Percentiles rank a stretch among this genome's conserved stretches.
Conservation (phyloP, 805 yeast genomes). For the Zygosaccharomyces pseudorouxii region DNA sequence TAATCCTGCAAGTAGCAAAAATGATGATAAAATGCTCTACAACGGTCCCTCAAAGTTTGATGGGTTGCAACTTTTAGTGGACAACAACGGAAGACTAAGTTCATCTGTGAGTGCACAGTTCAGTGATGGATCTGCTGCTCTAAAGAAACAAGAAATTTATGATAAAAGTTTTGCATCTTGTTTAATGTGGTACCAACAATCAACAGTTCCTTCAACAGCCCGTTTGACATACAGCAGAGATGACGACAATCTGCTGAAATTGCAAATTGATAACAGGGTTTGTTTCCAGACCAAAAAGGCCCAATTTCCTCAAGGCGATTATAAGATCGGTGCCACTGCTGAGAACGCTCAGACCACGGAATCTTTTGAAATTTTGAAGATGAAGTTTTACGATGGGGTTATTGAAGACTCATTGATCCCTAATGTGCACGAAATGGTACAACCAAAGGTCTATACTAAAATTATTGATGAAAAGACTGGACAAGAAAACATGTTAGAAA, state of each 20-base stretch:
- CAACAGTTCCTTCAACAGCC: conserved; percentile 66
- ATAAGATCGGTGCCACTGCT: conserved; percentile 54
- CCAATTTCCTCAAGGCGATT: conserved; percentile 39
- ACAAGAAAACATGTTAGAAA: conserved; percentile 30
- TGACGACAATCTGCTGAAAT: conserved; percentile 44
- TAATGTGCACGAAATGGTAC: conserved; percentile 45
- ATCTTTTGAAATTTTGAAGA: conserved; percentile 58
- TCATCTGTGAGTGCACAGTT: conserved; percentile 53
- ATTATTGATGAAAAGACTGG: conserved; percentile 37
- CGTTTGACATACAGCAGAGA: conserved; percentile 53
- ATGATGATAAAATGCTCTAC: conserved; percentile 37
- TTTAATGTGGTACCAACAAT: conserved; percentile 55
- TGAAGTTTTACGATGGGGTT: conserved; percentile 52
- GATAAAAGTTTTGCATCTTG: conserved; percentile 49
- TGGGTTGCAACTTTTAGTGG: conserved; percentile 61
- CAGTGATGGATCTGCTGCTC: conserved; percentile 51
- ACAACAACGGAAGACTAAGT: conserved; percentile 45
- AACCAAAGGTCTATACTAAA: conserved; percentile 44
- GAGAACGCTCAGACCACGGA: conserved; percentile 44
- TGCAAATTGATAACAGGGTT: conserved; percentile 68
- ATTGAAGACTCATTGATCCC: conserved; percentile 54
- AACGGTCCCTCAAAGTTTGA: conserved; percentile 57
- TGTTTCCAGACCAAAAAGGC: conserved; percentile 62
- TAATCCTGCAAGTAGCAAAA: conserved; percentile 19
- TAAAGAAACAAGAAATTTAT: conserved; percentile 26